phyloP scores from a whole-genome alignment of 306 rosid species.

The Ochetophila trinervis region DNA sequence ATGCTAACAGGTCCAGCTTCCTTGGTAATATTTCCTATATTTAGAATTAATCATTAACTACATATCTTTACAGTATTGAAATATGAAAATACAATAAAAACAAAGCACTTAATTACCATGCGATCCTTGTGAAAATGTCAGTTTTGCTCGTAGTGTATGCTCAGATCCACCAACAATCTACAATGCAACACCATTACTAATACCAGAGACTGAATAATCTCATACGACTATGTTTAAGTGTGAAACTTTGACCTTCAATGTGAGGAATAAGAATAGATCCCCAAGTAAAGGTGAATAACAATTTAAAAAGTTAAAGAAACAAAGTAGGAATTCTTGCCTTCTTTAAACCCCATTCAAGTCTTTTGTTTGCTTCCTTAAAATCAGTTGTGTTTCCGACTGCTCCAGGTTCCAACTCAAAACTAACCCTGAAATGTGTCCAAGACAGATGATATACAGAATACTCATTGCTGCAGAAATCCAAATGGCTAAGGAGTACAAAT shows the following conservation, averaged over 20 bases:
- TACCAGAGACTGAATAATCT: slow-evolving; percentile 7
- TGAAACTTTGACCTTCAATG: no score
- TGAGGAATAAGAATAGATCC: background rate
- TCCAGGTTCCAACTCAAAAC: slow-evolving; percentile 86
- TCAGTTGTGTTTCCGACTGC: slow-evolving; percentile 81
- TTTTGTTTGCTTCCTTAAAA: slow-evolving; percentile 77
- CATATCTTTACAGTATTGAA: background rate
- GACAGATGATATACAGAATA: background rate
- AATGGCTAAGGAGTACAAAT: no score
- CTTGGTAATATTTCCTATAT: slow-evolving; percentile 78
- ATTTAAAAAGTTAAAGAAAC: background rate
- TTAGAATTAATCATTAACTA: slow-evolving; percentile 7
- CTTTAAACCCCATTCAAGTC: slow-evolving; percentile 84
- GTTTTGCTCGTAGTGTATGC: slow-evolving; percentile 77
- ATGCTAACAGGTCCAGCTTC: slow-evolving; percentile 97
- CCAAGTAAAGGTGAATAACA: background rate
- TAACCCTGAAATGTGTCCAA: slow-evolving; percentile 48
- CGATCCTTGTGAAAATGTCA: slow-evolving; percentile 77
- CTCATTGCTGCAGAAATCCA: background rate
- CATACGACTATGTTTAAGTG: background rate
- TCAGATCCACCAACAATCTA: slow-evolving; percentile 96
- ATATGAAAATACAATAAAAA: slow-evolving; percentile 13
- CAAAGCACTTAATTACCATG: slow-evolving; percentile 47
- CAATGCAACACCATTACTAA: slow-evolving; percentile 28
- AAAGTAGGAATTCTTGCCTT: slow-evolving; percentile 43